Evolutionary conservation across 306 rosid species (phyloP).

Genomic region (Quercus wislizeni): DNA sequence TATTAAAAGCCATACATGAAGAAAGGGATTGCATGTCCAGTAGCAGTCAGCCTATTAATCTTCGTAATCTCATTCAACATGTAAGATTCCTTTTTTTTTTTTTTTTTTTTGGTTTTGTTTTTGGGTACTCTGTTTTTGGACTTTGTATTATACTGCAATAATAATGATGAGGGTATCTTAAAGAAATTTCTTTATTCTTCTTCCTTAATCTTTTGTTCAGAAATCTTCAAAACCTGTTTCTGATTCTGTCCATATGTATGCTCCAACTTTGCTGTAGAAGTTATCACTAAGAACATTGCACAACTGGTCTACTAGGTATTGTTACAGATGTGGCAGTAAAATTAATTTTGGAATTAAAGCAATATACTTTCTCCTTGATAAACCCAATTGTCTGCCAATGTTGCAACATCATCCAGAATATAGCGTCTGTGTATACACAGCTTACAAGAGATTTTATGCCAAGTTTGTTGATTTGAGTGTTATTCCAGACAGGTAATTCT

Average conservation of each 20-base stretch:
- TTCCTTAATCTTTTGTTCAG: background rate
- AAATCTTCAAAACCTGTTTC: background rate
- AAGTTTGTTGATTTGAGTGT: background rate
- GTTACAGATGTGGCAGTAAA: background rate
- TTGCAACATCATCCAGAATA: background rate
- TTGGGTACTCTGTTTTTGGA: no score
- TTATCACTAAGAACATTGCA: background rate
- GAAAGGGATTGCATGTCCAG: background rate
- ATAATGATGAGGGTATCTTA: background rate
- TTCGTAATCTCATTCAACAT: background rate
- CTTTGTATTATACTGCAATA: background rate
- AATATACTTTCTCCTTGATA: no score
- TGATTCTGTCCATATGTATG: background rate
- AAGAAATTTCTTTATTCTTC: background rate
- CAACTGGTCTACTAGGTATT: background rate
- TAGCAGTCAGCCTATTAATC: background rate
- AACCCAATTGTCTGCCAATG: background rate
- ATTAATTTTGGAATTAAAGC: no score
- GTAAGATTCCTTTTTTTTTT: background rate
- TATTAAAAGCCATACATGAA: background rate
- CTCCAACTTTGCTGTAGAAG: background rate
- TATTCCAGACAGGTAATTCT: background rate
- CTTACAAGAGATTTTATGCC: background rate
- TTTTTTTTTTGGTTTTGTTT: background rate
- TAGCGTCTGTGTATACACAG: background rate